Evolutionary conservation across 2,329 filamentous ascomycete genomes (phyloP).

Genomic region (Colletotrichum orchidophilum): DNA sequence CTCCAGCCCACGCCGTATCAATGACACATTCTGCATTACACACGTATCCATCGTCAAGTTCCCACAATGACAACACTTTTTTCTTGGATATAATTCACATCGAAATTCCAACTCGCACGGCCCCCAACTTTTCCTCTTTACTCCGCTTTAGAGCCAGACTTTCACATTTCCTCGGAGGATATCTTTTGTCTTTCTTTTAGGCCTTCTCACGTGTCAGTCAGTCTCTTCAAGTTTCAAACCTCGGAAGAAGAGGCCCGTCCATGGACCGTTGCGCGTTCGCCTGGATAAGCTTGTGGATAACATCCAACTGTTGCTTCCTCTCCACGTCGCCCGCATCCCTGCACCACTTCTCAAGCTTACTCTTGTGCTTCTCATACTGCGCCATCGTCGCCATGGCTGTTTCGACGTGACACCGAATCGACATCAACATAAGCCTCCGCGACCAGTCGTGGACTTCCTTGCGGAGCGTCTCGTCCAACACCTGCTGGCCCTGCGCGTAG

Average conservation of each 20-base stretch:
- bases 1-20: not conserved
- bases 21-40: not conserved
- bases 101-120: not conserved
- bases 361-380: slow-evolving; percentile 7
- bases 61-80: not conserved
- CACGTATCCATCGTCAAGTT: not conserved
- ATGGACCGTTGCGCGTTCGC: not conserved
- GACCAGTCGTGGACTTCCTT: not conserved
- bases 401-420: slow-evolving; percentile 3
- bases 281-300: not conserved
- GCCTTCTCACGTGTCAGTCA: too few species aligned
- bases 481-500: not conserved
- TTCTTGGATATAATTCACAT: not conserved
- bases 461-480: not conserved
- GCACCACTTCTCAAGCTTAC: slow-evolving; percentile 22
- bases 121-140: too few species aligned
- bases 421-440: not conserved
- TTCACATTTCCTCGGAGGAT: too few species aligned
- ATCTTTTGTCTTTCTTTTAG: too few species aligned
- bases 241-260: slow-evolving; percentile 12
- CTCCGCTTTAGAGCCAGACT: not conserved
- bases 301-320: not conserved
- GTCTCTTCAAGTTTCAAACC: not conserved
- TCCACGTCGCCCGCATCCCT: not conserved
- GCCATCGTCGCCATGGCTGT: not conserved